Evolutionary conservation across 352 stramenopile species (phyloP).

Genomic region (Globisporangium recalcitrans): DNA sequence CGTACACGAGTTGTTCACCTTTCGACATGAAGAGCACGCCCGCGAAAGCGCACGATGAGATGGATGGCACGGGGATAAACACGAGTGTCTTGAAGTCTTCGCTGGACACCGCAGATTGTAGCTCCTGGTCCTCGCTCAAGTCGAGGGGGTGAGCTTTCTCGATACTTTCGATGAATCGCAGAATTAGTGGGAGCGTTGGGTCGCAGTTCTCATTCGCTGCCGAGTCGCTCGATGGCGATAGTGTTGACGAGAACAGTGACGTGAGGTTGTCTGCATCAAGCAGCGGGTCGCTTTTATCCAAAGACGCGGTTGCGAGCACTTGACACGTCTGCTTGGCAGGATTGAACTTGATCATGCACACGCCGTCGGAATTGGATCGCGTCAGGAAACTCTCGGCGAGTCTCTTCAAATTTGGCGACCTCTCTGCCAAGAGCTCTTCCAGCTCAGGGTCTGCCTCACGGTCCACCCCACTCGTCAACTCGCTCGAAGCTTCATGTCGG

Average conservation of each 20-base stretch:
- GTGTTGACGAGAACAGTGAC: conserved; percentile 13
- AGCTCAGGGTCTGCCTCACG: conserved; percentile 22
- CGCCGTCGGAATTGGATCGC: conserved; percentile 24
- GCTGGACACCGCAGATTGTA: conserved; percentile 22
- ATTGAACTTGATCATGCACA: conserved; percentile 48
- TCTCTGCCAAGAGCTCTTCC: conserved; percentile 26
- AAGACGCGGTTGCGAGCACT: conserved; percentile 22
- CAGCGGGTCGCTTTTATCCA: neutral
- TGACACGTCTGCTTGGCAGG: conserved; percentile 35
- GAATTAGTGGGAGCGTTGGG: conserved; percentile 21
- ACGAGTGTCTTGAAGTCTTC: conserved; percentile 21
- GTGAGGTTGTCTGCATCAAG: conserved; percentile 10
- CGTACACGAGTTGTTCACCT: conserved; percentile 4
- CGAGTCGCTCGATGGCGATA: neutral
- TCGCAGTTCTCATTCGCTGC: neutral
- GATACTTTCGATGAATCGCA: conserved; percentile 34
- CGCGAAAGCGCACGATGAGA: conserved; percentile 15
- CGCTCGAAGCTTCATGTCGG: neutral
- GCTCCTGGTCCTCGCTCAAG: conserved; percentile 28
- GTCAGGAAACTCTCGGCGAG: conserved; percentile 25
- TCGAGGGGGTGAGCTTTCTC: conserved; percentile 31
- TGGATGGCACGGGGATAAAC: conserved; percentile 50
- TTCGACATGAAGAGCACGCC: conserved; percentile 14
- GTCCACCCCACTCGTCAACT: conserved; percentile 15
- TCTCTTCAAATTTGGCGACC: conserved; percentile 30